Base-by-base conservation (phyloP, 805 yeast species). In the Jamesozyma lodderae region DNA sequence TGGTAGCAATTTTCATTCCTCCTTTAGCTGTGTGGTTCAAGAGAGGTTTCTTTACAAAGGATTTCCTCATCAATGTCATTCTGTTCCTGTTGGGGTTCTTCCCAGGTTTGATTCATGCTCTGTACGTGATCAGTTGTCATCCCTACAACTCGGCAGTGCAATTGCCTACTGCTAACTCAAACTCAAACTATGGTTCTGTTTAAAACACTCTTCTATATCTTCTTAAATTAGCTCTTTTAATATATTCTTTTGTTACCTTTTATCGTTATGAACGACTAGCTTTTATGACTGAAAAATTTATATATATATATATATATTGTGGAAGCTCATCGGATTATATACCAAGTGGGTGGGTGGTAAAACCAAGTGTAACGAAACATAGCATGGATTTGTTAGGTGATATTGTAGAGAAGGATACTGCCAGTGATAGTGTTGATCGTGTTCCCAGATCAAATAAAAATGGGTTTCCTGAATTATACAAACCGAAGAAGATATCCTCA, bases 21-120 rank as follows among this genome's bases (percentile, higher is more conserved):
- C 86, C 86, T 6, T 63, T 81, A 27, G 81, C 87, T 7, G 88
- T 81, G 18, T 69, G 76, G 35, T 54, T 79, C 44, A 81, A 81
- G 58, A 63, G 83, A 49, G 88, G 88, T 1, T 67, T 68, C 19
- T 46, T 47, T 38, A 44, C 56, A 7, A 52, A 52, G 37, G 63
- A 58, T 36, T 45, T 55, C 47, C 63, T 71, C 63, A 72, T 81
- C 43, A 81, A 81, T 54, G 65, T 81, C 29, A 56, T 74, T 20
- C 64, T 81, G 30, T 75, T 78, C 45, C 36, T 77, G 7, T 59
- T 81, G 23, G 84, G 87, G 2, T 77, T 72, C 55, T 59, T 81
- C 41, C 90, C 90, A 0, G 87, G 87, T 3, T 62, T 80, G 36
- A 58, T 81, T 31, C 90, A 81, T 56, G 68, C 82, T 4, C 68